These are phyloP conservation scores for Apiospora aurea DNA, from an alignment of 2,329 filamentous ascomycete genomes.

Conservation along the genomic window DNA sequence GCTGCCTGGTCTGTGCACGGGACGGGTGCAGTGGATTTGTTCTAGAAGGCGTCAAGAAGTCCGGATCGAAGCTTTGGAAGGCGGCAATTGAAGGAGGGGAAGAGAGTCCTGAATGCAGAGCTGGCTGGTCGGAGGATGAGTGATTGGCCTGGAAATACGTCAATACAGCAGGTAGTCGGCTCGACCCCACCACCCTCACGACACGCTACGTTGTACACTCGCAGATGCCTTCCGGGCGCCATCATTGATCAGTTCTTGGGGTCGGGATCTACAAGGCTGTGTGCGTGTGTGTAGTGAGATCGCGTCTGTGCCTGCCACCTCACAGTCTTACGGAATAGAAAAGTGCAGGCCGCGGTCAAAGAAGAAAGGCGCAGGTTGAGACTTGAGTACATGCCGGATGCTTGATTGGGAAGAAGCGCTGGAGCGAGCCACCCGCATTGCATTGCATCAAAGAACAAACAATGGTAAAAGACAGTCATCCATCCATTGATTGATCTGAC, in stretches of 20 bases:
- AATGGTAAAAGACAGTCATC: constrained; percentile 4
- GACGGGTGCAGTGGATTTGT: constrained; percentile 20
- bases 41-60: constrained; percentile 22
- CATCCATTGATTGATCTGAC: not conserved
- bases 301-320: not conserved
- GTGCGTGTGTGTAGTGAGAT: not conserved
- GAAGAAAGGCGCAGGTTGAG: not conserved
- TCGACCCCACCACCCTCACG: constrained; percentile 12
- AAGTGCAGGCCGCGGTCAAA: not conserved
- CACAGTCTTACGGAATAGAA: not conserved
- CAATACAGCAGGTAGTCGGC: constrained; percentile 4
- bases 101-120: constrained; percentile 18
- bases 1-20: constrained; percentile 12
- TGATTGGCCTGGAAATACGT: constrained; percentile 16
- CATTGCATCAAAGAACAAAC: constrained; percentile 21
- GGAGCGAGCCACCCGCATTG: constrained; percentile 16
- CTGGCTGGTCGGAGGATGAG: constrained; percentile 6
- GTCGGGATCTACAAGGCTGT: not conserved
- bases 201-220: constrained; percentile 13
- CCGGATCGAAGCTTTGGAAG: constrained; percentile 23
- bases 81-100: constrained; percentile 23
- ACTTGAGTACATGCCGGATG: constrained; percentile 6
- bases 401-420: constrained; percentile 4
- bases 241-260: not conserved
- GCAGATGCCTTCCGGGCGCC: not conserved